These are phyloP conservation scores for Cladosporium phlei DNA, from an alignment of 2,329 filamentous ascomycete genomes.

Conservation along the genomic window DNA sequence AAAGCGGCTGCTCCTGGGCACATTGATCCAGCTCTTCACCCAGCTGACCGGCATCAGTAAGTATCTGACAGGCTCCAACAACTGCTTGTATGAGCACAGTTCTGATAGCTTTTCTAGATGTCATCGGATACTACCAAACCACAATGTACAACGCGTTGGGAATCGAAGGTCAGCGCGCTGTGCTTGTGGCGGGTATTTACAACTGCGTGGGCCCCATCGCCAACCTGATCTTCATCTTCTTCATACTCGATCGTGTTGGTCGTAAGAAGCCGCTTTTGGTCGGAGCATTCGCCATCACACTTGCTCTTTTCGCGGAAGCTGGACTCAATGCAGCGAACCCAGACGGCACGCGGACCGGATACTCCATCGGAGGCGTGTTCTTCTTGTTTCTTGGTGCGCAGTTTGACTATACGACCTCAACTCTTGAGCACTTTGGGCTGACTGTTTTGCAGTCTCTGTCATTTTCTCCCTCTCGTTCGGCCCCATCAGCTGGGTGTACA, in stretches of 20 bases:
- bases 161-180: slow-evolving; percentile 48
- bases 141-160: slow-evolving; percentile 56
- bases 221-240: slow-evolving; percentile 57
- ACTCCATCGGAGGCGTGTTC: slow-evolving; percentile 59
- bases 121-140: slow-evolving; percentile 60
- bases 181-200: slow-evolving; percentile 57
- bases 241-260: slow-evolving; percentile 52
- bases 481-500: slow-evolving; percentile 59
- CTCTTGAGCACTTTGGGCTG: too few relatives aligned
- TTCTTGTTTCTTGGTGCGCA: slow-evolving; percentile 63
- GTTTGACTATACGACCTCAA: too few relatives aligned
- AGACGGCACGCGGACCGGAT: slow-evolving; percentile 37
- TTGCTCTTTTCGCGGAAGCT: slow-evolving; percentile 58
- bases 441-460: too few relatives aligned
- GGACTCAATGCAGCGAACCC: slow-evolving; percentile 51
- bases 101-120: slow-evolving; percentile 34
- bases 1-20: slow-evolving; percentile 58
- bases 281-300: slow-evolving; percentile 50
- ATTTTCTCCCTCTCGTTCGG: slow-evolving; percentile 59
- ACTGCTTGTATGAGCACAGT: not conserved
- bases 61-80: not conserved
- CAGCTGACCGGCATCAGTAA: slow-evolving; percentile 56
- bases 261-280: slow-evolving; percentile 51
- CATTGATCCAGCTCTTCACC: slow-evolving; percentile 60
- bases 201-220: slow-evolving; percentile 55